phyloP scores from a whole-genome alignment of 768 basidiomycete genomes.

The Coprinopsis cinerea region DNA sequence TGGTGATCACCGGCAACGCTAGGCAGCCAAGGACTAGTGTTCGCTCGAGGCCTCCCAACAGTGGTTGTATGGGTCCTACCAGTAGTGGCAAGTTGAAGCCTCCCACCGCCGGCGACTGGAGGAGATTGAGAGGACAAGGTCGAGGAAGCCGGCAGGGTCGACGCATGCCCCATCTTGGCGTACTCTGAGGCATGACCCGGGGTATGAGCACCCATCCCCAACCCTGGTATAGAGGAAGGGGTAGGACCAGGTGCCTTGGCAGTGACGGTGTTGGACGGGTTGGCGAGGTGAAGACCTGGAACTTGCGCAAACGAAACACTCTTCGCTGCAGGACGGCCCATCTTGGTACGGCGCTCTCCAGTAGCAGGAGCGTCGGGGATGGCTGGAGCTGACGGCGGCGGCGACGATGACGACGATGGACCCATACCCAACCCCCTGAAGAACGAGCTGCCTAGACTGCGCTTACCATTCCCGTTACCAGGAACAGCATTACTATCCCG shows the following conservation, averaged over 20 bases:
- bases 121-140: neutral
- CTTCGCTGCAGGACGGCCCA: slow-evolving; percentile 42
- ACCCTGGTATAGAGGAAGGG: slow-evolving; percentile 4
- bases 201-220: neutral
- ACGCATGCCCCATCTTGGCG: neutral
- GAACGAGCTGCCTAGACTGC: slow-evolving; percentile 15
- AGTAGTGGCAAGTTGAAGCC: neutral
- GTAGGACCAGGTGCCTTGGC: neutral
- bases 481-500: slow-evolving; percentile 5
- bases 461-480: slow-evolving; percentile 28
- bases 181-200: neutral
- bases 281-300: slow-evolving; percentile 11
- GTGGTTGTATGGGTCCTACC: neutral
- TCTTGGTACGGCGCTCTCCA: slow-evolving; percentile 12
- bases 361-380: neutral
- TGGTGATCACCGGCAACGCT: slow-evolving; percentile 65
- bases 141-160: neutral
- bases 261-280: slow-evolving; percentile 7
- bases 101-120: neutral
- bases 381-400: slow-evolving; percentile 6
- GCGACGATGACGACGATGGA: slow-evolving; percentile 6
- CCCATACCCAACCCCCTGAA: slow-evolving; percentile 12
- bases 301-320: slow-evolving; percentile 42
- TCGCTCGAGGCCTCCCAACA: slow-evolving; percentile 52
- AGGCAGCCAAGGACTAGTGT: slow-evolving; percentile 61